Evolutionary conservation across 1,284 basidiomycete species (phyloP), one percentile per base, ranked within the genome.

Genomic region (Hortiboletus rubellus): DNA sequence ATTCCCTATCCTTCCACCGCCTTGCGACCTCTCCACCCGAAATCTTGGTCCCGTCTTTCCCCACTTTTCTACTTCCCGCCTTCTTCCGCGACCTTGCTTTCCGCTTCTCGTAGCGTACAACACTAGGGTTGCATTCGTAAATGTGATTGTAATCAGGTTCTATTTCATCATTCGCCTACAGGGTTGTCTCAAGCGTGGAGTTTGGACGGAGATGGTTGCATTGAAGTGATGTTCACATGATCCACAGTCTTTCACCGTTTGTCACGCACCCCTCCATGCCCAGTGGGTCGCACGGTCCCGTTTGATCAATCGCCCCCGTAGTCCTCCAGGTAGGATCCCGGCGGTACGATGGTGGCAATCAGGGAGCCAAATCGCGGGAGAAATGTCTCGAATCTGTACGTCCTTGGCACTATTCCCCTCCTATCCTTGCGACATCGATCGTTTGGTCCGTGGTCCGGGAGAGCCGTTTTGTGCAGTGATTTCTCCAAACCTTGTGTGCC

Each of bases 41-140:
- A 59, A 54, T 48, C 51, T 51, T 9, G 55, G 41, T 17, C 37
- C 33, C 42, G 47, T 58, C 50, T 59, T 64, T 58, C 58, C 58
- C 58, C 63, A 57, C 58, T 49, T 50, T 44, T 42, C 48, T 10
- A 40, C 47, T 54, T 57, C 55, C 55, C 48, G 52, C 34, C 47
- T 63, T 50, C 41, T 42, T 53, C 60, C 53, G 63, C 43, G 17
- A 68, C 37, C 36, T 17, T 33, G 17, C 41, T 53, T 57, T 42
- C 50, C 27, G 10, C 49, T 50, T 58, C 46, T 8, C 31, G 41
- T 60, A 77, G 76, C 68, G 76, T 56, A 67, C 72, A 17, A 77
- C 76, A 11, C 67, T 77, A 50, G 76, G 76, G 36, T 45, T 77
- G 30, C 70, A 74, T 49, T 69, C 66, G 50, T 76, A 70, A 54